phyloP scores from a whole-genome alignment of 768 basidiomycete genomes.

The Collybia nuda region DNA sequence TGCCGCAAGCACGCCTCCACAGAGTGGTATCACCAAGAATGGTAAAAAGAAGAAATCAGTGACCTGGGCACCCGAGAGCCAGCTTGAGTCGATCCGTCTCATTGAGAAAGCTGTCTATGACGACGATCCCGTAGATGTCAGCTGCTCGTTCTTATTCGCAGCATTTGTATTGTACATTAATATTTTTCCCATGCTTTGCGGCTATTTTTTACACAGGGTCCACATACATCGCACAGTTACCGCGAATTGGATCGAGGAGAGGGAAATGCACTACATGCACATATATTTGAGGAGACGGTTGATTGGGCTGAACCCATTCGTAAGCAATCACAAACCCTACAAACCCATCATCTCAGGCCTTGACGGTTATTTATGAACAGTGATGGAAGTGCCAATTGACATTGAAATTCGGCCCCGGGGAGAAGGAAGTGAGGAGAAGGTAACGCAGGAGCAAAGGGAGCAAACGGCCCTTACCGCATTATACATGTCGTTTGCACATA shows the following conservation, averaged over 20 bases:
- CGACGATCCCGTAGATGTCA: slow-evolving; percentile 86
- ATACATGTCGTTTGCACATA: slow-evolving; percentile 68
- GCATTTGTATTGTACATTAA: slow-evolving; percentile 52
- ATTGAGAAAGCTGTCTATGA: slow-evolving; percentile 90
- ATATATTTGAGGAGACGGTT: slow-evolving; percentile 80
- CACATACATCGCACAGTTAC: slow-evolving; percentile 66
- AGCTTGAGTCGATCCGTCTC: slow-evolving; percentile 72
- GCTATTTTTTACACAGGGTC: slow-evolving; percentile 57
- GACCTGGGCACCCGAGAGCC: slow-evolving; percentile 73
- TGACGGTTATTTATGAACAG: slow-evolving; percentile 34
- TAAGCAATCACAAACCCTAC: slow-evolving; percentile 44
- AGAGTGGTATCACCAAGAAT: slow-evolving; percentile 31
- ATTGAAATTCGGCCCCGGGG: slow-evolving; percentile 59
- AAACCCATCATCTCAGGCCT: not conserved
- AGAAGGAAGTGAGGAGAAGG: slow-evolving; percentile 66
- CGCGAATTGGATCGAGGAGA: slow-evolving; percentile 89
- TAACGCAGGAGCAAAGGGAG: slow-evolving; percentile 74
- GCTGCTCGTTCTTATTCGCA: slow-evolving; percentile 45
- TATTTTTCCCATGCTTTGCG: slow-evolving; percentile 29
- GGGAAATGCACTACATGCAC: slow-evolving; percentile 81
- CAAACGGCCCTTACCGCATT: slow-evolving; percentile 72
- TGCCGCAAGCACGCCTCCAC: slow-evolving; percentile 32
- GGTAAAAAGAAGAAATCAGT: slow-evolving; percentile 77
- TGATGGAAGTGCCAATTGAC: slow-evolving; percentile 60
- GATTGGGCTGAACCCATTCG: slow-evolving; percentile 85